Evolutionary conservation across 1,139 yeast species (phyloP).

Genomic region (Geotrichum siamense): DNA sequence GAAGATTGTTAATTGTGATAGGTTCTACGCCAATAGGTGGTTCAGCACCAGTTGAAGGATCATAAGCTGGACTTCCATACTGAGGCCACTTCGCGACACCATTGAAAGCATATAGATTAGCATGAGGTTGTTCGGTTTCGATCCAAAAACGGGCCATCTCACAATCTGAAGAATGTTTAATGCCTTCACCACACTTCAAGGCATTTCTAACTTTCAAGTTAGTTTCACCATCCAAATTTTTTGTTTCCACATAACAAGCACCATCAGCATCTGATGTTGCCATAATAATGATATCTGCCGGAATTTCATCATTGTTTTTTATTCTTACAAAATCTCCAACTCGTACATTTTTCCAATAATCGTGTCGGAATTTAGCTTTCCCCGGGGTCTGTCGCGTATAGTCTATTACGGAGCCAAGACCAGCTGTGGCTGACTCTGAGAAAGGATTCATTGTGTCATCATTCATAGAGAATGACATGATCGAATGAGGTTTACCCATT

Average conservation of each 20-base stretch:
- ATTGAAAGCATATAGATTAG: conserved; percentile 74
- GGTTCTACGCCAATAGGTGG: conserved; percentile 47
- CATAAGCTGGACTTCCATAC: conserved; percentile 20
- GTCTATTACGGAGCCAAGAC: conserved; percentile 32
- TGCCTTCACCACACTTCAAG: conserved; percentile 56
- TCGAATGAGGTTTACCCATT: conserved; percentile 12
- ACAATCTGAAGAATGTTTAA: conserved; percentile 64
- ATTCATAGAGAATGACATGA: conserved; percentile 6
- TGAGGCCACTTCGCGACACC: conserved; percentile 66
- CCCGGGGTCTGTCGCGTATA: conserved; percentile 30
- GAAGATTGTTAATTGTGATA: conserved; percentile 66
- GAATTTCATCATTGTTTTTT: conserved; percentile 82
- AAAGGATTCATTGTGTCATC: conserved; percentile 29
- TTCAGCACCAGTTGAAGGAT: conserved; percentile 19
- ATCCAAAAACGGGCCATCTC: conserved; percentile 72
- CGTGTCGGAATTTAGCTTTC: conserved; percentile 51
- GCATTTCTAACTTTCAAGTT: conserved; percentile 78
- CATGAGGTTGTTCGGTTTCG: conserved; percentile 86
- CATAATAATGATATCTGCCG: conserved; percentile 78
- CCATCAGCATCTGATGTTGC: conserved; percentile 86
- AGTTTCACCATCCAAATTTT: conserved; percentile 94
- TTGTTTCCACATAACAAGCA: conserved; percentile 88
- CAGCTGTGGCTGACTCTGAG: conserved; percentile 41
- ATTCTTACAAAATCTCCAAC: conserved; percentile 88
- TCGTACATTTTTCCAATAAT: conserved; percentile 78